Base-by-base conservation (phyloP, 768 basidiomycete species). In the Leccinum truebloodii region DNA sequence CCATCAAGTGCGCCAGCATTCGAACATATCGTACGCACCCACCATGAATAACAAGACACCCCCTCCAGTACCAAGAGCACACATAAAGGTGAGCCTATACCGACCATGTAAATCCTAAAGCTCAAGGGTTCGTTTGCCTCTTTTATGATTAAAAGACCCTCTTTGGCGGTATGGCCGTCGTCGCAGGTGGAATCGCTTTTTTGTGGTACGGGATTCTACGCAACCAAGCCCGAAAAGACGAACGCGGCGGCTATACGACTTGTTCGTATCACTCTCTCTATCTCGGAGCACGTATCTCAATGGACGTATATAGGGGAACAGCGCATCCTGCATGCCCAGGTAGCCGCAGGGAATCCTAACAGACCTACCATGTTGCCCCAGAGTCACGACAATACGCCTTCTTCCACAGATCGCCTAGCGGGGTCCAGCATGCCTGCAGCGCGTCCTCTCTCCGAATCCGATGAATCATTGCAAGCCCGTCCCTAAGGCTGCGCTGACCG, bases 301-400 rank as follows among this genome's bases (percentile, higher is more conserved):
- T 9, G 32, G 9, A 28, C 20, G 0, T 6, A 14, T 30, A n/a
- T 18, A 65, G 73, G 70, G 72, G 67, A 74, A 61, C 58, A 64
- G 51, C 73, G 73, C 16, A 65, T 75, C 35, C 22, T 64, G 13
- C 67, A 70, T 48, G 71, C 65, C 1, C 68, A 70, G 13, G 54
- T 57, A 34, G 56, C 54, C 10, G 59, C 52, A 13, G 56, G 66
- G 7, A 69, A 66, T 22, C 60, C 69, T 0, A 57, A 37, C 16
- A 66, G 39, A 59, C 72, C 72, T 10, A 37, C 52, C 3, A 64
- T 58, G 35, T 58, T 59, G 9, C 34, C 28, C 7, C 49, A 48
- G 13, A 24, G 30, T 20, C n/a, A 41, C 6, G 22, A 37, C 44
- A 7, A 16, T 28, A 14, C 48, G 8, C 30, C 50, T 22, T 54